Conservation (phyloP, 495 filamentous ascomycete genomes). For the Penicillium atrosanguineum region DNA sequence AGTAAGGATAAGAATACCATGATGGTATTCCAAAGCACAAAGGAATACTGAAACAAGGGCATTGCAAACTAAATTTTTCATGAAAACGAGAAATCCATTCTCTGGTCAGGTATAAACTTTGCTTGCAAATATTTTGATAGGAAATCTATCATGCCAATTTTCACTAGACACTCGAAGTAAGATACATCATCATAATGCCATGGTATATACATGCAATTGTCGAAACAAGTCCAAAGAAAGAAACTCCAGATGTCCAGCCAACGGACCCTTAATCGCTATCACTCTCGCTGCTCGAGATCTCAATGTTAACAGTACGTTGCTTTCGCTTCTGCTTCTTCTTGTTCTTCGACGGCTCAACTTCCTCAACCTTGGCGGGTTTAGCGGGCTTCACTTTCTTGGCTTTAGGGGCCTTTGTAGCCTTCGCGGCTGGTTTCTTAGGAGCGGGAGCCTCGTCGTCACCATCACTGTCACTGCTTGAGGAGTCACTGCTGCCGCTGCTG, state of each 20-base stretch:
- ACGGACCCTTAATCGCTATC: conserved; percentile 23
- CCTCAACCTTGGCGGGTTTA: not conserved
- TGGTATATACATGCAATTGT: conserved; percentile 19
- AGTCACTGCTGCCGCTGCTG: conserved; percentile 9
- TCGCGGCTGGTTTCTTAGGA: conserved; percentile 4
- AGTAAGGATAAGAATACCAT: no score
- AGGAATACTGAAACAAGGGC: no score
- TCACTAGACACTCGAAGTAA: conserved; percentile 1
- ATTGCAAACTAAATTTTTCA: no score
- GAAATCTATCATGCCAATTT: not conserved
- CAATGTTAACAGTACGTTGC: conserved; percentile 23
- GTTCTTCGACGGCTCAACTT: conserved; percentile 12
- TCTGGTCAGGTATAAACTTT: no score
- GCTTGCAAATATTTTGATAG: no score
- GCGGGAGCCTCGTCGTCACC: conserved; percentile 11
- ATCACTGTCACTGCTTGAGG: no score
- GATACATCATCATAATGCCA: conserved; percentile 12
- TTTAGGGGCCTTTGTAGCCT: conserved; percentile 12
- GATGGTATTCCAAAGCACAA: no score
- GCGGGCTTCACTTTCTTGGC: conserved; percentile 11
- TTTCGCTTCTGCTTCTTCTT: conserved; percentile 33
- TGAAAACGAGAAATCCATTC: no score
- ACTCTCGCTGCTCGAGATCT: conserved; percentile 31
- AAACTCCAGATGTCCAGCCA: not conserved
- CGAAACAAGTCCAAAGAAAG: conserved; percentile 6